Evolutionary conservation across 2,329 filamentous ascomycete genomes (phyloP).

Genomic region (Cladosporium sp.): DNA sequence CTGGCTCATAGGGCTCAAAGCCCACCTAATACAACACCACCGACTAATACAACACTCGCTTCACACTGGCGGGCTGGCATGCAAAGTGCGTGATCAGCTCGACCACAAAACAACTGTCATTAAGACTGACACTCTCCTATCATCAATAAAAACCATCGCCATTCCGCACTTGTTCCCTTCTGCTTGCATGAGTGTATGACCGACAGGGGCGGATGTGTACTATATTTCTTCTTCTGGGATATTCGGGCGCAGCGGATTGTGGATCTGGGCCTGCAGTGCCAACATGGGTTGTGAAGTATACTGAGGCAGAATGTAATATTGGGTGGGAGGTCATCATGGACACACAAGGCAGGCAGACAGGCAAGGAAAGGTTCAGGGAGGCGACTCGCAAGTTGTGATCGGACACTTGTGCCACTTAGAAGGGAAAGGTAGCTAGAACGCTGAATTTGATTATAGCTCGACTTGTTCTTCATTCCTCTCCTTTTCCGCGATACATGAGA

Average conservation of each 20-base stretch:
- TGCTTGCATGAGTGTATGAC: constrained; percentile 8
- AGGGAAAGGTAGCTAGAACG: neutral
- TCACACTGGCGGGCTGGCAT: neutral
- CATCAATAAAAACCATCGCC: neutral
- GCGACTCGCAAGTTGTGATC: neutral
- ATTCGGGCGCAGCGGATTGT: neutral
- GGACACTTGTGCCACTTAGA: neutral
- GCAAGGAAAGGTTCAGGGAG: neutral
- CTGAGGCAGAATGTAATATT: neutral
- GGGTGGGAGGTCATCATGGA: constrained; percentile 5
- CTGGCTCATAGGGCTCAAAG: neutral
- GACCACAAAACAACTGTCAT: neutral
- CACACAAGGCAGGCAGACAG: neutral
- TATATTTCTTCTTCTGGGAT: neutral
- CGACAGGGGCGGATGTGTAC: constrained; percentile 6
- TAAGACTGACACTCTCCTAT: constrained; percentile 1
- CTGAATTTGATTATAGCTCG: constrained; percentile 3
- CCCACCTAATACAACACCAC: constrained; percentile 1
- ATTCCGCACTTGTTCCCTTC: neutral
- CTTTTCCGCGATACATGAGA: no score
- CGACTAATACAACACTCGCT: constrained; percentile 4
- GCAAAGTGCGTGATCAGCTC: neutral
- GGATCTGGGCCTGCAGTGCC: neutral
- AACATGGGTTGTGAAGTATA: neutral
- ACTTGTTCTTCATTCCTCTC: neutral